Evolutionary conservation across 2,329 filamentous ascomycete genomes (phyloP).

Genomic region (Claviceps arundinis): DNA sequence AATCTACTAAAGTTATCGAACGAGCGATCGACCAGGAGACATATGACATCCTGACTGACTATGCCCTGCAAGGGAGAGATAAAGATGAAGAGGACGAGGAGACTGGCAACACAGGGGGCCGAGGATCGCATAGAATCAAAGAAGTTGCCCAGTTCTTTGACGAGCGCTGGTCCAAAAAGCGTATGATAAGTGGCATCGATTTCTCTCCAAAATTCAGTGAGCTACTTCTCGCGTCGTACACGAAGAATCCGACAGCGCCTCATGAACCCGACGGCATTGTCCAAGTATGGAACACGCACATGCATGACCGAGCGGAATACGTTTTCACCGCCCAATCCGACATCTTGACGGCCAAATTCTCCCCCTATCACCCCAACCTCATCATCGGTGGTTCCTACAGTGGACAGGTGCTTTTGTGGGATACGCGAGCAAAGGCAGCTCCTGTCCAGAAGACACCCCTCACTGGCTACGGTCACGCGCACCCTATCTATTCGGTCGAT

Average conservation of each 20-base stretch:
- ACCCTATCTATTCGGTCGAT: slow-evolving; percentile 88
- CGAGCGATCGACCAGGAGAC: slow-evolving; percentile 79
- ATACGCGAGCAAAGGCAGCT: slow-evolving; percentile 76
- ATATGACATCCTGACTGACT: slow-evolving; percentile 92
- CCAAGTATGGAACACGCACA: slow-evolving; percentile 93
- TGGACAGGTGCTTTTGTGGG: slow-evolving; percentile 93
- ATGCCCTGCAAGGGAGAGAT: slow-evolving; percentile 67
- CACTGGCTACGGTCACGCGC: slow-evolving; percentile 87
- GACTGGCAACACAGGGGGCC: slow-evolving; percentile 53
- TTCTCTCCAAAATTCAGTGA: slow-evolving; percentile 95
- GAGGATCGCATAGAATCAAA: slow-evolving; percentile 62
- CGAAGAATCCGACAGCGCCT: slow-evolving; percentile 89
- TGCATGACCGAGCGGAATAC: slow-evolving; percentile 90
- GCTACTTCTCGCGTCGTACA: slow-evolving; percentile 85
- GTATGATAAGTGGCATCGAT: slow-evolving; percentile 89
- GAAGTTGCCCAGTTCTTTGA: slow-evolving; percentile 91
- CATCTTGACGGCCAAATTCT: slow-evolving; percentile 90
- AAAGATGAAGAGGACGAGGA: slow-evolving; percentile 75
- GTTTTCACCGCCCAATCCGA: slow-evolving; percentile 94
- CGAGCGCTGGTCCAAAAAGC: slow-evolving; percentile 90
- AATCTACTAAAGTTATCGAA: slow-evolving; percentile 94
- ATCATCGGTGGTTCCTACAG: slow-evolving; percentile 95
- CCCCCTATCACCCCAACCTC: slow-evolving; percentile 93
- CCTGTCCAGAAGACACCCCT: slow-evolving; percentile 94
- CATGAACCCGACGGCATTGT: slow-evolving; percentile 89